phyloP scores from a whole-genome alignment of 2,329 filamentous ascomycete genomes.

The Fusarium heterosporum region DNA sequence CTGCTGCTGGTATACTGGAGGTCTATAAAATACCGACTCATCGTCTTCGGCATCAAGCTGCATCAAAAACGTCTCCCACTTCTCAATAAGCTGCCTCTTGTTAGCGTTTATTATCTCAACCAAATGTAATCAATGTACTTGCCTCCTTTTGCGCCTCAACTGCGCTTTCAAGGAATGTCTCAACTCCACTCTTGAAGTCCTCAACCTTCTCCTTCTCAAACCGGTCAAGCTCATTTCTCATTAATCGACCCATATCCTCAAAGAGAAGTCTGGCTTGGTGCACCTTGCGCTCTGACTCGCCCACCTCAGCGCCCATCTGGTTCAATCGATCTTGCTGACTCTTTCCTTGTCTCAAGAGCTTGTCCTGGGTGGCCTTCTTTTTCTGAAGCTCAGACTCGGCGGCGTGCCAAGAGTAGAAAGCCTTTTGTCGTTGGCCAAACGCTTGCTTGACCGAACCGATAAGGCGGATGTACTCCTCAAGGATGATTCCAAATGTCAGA shows the following conservation, averaged over 20 bases:
- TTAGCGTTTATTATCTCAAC: constrained; percentile 34
- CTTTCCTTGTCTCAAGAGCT: constrained; percentile 92
- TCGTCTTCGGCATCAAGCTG: constrained; percentile 96
- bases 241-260: constrained; percentile 95
- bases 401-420: constrained; percentile 92
- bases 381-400: constrained; percentile 93
- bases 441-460: constrained; percentile 96
- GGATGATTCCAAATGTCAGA: constrained; percentile 94
- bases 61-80: constrained; percentile 98
- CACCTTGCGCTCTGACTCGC: constrained; percentile 92
- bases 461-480: constrained; percentile 96
- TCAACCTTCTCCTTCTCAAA: constrained; percentile 99
- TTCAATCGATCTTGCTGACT: constrained; percentile 95
- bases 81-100: constrained; percentile 72
- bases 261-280: constrained; percentile 91
- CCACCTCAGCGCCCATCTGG: constrained; percentile 91
- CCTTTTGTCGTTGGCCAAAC: constrained; percentile 92
- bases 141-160: constrained; percentile 99
- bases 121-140: constrained; percentile 48
- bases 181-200: constrained; percentile 97
- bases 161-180: constrained; percentile 96
- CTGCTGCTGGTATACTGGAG: constrained; percentile 67
- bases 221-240: constrained; percentile 89
- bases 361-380: constrained; percentile 89
- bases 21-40: constrained; percentile 74